These are phyloP conservation scores for Staphylotrichum longicolle DNA, from an alignment of 495 filamentous ascomycete genomes.

Conservation along the genomic window DNA sequence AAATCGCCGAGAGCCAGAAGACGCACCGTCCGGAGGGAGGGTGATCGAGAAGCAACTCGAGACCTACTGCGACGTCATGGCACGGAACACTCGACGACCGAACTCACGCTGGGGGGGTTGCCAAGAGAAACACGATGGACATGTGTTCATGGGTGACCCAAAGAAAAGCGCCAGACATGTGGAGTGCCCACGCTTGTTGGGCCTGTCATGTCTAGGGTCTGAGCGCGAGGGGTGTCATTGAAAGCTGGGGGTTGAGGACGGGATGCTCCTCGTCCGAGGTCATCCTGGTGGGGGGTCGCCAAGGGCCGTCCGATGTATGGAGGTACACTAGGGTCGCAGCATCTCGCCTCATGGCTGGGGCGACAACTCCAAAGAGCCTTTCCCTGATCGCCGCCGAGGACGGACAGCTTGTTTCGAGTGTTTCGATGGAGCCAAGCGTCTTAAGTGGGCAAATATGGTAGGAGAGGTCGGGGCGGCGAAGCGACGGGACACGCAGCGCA, in stretches of 20 bases:
- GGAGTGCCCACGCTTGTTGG: background rate
- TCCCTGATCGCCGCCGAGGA: constrained; percentile 45
- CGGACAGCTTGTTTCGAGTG: constrained; percentile 34
- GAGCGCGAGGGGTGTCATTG: constrained; percentile 6
- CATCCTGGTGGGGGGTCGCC: background rate
- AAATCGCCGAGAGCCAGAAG: constrained; percentile 16
- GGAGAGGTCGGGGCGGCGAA: background rate
- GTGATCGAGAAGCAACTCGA: constrained; percentile 20
- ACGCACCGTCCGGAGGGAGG: constrained; percentile 11
- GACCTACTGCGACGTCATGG: constrained; percentile 32
- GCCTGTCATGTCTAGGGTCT: background rate
- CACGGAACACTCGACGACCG: constrained; percentile 42
- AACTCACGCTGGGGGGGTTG: constrained; percentile 9
- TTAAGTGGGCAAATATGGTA: constrained; percentile 1
- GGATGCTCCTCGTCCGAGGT: constrained; percentile 18
- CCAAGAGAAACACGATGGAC: constrained; percentile 25
- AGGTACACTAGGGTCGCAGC: background rate
- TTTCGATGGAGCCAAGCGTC: constrained; percentile 28
- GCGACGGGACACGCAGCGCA: background rate
- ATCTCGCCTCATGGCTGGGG: background rate
- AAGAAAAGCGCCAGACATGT: background rate
- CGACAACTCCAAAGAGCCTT: constrained; percentile 5
- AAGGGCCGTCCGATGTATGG: constrained; percentile 25
- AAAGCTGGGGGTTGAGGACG: constrained; percentile 16
- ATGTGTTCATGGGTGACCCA: constrained; percentile 1